These are phyloP conservation scores for Fomitopsis betulina DNA, from an alignment of 1,284 basidiomycete genomes.

Conservation along the genomic window DNA sequence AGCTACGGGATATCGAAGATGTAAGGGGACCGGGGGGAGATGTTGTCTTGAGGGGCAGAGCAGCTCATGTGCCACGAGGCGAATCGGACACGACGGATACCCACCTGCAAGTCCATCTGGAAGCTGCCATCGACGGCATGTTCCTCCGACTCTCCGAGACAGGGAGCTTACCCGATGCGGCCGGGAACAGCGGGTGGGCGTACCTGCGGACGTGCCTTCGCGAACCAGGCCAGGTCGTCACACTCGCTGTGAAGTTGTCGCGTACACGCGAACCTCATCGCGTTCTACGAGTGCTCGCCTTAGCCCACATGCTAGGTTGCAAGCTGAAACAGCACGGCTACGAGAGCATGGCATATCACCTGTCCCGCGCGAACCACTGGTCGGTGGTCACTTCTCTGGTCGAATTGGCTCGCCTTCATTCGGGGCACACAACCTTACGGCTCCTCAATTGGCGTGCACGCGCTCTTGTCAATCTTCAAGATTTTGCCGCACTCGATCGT, in stretches of 20 bases:
- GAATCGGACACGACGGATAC: background rate
- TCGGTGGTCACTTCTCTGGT: slow-evolving; percentile 41
- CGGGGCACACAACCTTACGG: slow-evolving; percentile 43
- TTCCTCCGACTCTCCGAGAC: slow-evolving; percentile 5
- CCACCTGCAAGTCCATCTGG: background rate
- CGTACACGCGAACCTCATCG: slow-evolving; percentile 34
- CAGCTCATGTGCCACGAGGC: background rate
- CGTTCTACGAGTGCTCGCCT: slow-evolving; percentile 39
- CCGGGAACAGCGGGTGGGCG: background rate
- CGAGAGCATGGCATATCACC: slow-evolving; percentile 47
- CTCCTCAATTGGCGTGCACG: slow-evolving; percentile 67
- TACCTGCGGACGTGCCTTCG: slow-evolving; percentile 26
- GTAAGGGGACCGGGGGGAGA: background rate
- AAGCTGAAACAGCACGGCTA: slow-evolving; percentile 49
- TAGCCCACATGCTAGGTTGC: slow-evolving; percentile 46
- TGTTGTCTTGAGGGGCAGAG: background rate
- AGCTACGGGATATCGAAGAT: background rate
- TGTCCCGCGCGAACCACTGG: slow-evolving; percentile 49
- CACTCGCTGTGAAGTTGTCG: slow-evolving; percentile 42
- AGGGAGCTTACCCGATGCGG: background rate
- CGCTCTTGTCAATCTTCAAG: slow-evolving; percentile 48
- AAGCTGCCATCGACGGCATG: slow-evolving; percentile 8
- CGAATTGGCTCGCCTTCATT: slow-evolving; percentile 40
- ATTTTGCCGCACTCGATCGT: slow-evolving; percentile 40
- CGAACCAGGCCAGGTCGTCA: slow-evolving; percentile 35